Evolutionary conservation across 805 yeast genomes (phyloP).

Genomic region (Kodamaea fukazawae): DNA sequence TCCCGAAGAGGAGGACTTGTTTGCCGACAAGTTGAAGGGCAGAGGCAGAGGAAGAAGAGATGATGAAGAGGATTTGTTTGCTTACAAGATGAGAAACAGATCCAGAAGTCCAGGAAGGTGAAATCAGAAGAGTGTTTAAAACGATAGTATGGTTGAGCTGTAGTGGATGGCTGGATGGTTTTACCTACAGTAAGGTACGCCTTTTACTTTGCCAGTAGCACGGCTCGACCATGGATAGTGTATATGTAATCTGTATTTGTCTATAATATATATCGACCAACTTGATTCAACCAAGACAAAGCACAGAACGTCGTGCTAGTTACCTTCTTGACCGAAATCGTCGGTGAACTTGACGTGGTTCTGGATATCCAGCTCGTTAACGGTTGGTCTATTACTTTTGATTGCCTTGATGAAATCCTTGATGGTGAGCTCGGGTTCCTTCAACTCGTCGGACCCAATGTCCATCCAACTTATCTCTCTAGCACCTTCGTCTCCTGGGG

Average conservation of each 20-base stretch:
- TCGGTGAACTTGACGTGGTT: constrained; percentile 85
- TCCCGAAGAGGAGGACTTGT: constrained; percentile 21
- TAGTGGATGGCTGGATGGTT: too few relatives aligned
- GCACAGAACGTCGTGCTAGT: too few relatives aligned
- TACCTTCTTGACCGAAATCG: constrained; percentile 98
- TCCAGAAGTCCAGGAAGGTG: constrained; percentile 8
- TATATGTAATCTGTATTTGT: too few relatives aligned
- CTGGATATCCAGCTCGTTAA: constrained; percentile 75
- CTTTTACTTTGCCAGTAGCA: too few relatives aligned
- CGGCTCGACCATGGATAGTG: too few relatives aligned
- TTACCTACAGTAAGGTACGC: too few relatives aligned
- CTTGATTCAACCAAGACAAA: too few relatives aligned
- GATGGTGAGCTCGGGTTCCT: constrained; percentile 84
- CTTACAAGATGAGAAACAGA: constrained; percentile 15
- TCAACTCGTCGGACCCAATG: constrained; percentile 80
- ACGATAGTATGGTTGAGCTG: too few relatives aligned
- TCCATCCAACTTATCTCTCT: constrained; percentile 92
- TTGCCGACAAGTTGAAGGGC: constrained; percentile 18
- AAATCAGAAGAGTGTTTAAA: background rate
- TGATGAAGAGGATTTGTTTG: constrained; percentile 26
- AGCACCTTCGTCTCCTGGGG: constrained; percentile 92
- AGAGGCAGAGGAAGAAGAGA: constrained; percentile 8
- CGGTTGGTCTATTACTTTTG: constrained; percentile 91
- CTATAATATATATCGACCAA: too few relatives aligned
- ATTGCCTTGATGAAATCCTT: constrained; percentile 93